phyloP scores from a whole-genome alignment of 179 eudicot genomes.

The Dionaea muscipula region DNA sequence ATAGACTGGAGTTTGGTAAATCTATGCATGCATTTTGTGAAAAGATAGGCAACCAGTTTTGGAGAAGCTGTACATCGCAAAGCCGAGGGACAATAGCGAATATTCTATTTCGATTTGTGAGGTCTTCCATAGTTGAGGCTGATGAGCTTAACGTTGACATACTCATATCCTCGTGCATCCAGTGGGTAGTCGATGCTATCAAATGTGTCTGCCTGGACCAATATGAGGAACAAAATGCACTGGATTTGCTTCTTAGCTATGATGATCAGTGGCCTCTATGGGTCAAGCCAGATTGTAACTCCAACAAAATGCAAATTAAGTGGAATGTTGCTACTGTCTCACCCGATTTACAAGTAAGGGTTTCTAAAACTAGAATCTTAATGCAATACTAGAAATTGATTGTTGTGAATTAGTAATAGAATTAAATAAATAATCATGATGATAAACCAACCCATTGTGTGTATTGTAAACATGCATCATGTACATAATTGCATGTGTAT shows the following conservation, averaged over 20 bases:
- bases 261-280: conserved; percentile 61
- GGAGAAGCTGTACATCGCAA: conserved; percentile 30
- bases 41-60: conserved; percentile 30
- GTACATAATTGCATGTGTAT: no score
- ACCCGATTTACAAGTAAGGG: conserved; percentile 38
- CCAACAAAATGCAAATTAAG: conserved; percentile 22
- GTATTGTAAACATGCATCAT: no score
- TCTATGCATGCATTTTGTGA: conserved; percentile 36
- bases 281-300: conserved; percentile 34
- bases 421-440: no score
- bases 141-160: conserved; percentile 29
- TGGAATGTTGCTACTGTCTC: conserved; percentile 25
- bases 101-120: conserved; percentile 41
- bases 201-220: conserved; percentile 37
- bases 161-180: conserved; percentile 42
- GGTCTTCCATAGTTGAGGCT: conserved; percentile 40
- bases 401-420: no score
- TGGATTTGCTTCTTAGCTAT: conserved; percentile 50
- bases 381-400: no score
- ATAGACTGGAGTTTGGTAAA: conserved; percentile 40
- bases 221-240: conserved; percentile 58
- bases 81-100: conserved; percentile 27
- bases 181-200: conserved; percentile 54
- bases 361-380: no score
- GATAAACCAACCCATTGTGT: no score